Conservation (phyloP, 2,329 filamentous ascomycete genomes). For the Boeremia exigua region DNA sequence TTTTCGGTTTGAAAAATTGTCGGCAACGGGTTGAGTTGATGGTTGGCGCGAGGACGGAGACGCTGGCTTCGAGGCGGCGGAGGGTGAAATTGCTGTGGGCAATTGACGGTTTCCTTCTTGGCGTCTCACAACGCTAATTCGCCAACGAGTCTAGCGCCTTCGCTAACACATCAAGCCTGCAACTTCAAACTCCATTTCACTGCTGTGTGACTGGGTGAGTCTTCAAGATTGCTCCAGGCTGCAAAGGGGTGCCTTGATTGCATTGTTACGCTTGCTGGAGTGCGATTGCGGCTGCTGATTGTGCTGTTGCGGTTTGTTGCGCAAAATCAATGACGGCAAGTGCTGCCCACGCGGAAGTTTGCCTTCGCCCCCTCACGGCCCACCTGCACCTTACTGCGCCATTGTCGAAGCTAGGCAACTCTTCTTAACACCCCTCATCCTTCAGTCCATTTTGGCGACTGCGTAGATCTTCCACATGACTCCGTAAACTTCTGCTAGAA, state of each 20-base stretch:
- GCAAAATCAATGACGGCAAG: conserved; percentile 14
- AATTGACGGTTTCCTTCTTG: background rate
- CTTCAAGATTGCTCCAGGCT: conserved; percentile 4
- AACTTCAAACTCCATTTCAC: conserved; percentile 4
- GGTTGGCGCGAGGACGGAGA: conserved; percentile 44
- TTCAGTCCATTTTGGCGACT: background rate
- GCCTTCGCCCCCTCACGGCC: conserved; percentile 13
- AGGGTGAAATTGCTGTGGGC: background rate
- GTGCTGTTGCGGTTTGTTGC: conserved; percentile 2
- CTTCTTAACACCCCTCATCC: background rate
- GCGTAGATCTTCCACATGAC: background rate
- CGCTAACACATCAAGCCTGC: conserved; percentile 13
- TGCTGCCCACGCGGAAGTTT: conserved; percentile 9
- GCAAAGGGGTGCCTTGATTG: background rate
- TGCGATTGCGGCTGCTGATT: background rate
- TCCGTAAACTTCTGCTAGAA: background rate
- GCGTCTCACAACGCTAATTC: conserved; percentile 4
- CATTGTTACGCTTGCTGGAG: background rate
- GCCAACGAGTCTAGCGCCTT: conserved; percentile 7
- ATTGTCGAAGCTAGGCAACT: conserved; percentile 1
- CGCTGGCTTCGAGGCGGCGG: conserved; percentile 29
- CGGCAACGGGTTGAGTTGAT: conserved; percentile 42
- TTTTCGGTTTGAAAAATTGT: conserved; percentile 34
- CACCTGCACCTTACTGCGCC: conserved; percentile 7
- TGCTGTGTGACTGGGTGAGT: background rate